Base-by-base conservation (phyloP, 2,329 filamentous ascomycete species). In the Xylariaceae sp. region DNA sequence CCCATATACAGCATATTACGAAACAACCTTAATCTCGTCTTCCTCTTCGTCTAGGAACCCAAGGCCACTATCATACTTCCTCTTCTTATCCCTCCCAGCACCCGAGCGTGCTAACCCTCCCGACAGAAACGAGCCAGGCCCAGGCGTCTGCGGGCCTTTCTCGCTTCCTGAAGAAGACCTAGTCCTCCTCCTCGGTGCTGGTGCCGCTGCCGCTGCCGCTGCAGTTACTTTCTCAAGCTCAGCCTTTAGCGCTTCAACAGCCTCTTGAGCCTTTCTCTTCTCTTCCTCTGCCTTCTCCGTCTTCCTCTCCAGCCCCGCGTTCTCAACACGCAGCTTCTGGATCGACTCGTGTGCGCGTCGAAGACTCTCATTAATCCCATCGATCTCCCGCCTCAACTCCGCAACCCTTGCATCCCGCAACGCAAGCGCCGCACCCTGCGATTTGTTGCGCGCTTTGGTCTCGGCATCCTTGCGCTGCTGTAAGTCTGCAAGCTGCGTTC, bases 31-130 rank as follows among this genome's bases (percentile, higher is more conserved):
- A 27, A 60, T 33, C 16, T 51, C 53, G 7, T 63, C 67, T 48
- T 78, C 77, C 29, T 82, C 80, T 62, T 84, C 81, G 23, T 81
- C 80, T 65, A 83, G 58, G 20, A 85, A 71, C 0, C 80, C 81
- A 43, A 85, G 62, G 0, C 81, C 82, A 48, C 80, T 83, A 64
- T 85, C 82, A 58, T 78, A 75, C 52, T 75, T 73, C 53, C 79
- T 75, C 53, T 72, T 72, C 70, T 76, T 81, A 60, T 57, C 73
- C 21, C 66, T 72, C 1, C 37, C 42, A 21, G 15, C 10, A 3
- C 49, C 49, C 1, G 50, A 57, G 30, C 54, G 50, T 18, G 54
- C 55, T 2, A 58, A 32, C 2, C 39, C 44, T 0, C 30, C 58
- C 10, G 58, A 55, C 3, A 55, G 37, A 16, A 21, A 58, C 3